Base-by-base conservation (phyloP, 1,284 basidiomycete genomes). In the Ustilago vetiveriae region DNA sequence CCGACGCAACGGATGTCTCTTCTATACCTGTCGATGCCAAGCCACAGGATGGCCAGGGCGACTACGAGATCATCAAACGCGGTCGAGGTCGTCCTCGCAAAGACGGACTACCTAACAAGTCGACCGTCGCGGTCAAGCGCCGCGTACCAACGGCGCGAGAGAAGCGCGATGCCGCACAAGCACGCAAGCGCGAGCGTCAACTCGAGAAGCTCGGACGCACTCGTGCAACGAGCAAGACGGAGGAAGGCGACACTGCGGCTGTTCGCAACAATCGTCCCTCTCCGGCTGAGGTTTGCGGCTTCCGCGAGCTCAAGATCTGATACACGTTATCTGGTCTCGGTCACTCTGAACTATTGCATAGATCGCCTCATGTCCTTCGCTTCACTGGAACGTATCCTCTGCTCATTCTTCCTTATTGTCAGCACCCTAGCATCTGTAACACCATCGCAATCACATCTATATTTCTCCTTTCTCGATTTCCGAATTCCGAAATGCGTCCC, bases 271-370 rank as follows among this genome's bases (percentile, higher is more conserved):
- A 45, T 11, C 49, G 62, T 9, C 55, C 57, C 37, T 64, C 60
- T 17, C 56, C 63, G 5, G 68, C 67, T 30, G 71, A 75, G 27
- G 70, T 75, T 2, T 58, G 66, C 42, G 72, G 72, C 16, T 75
- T 75, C 45, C 57, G 65, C 45, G 72, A 75, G 55, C 72, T 75
- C 37, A 75, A 75, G 43, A 75, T 75, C 33, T 75, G 39, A 66
- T 5, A 26, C n/a, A n/a, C n/a, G n/a, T n/a, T n/a, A n/a, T n/a
- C n/a, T n/a, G n/a, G n/a, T n/a, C n/a, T n/a, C n/a, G n/a, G n/a
- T n/a, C n/a, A n/a, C n/a, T n/a, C n/a, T n/a, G n/a, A n/a, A n/a
- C n/a, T n/a, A n/a, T n/a, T 22, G 8, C 9, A 14, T 13, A 17
- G 6, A 6, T 33, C n/a, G 9, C 13, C 6, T 22, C 4, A 13